Base-by-base conservation (phyloP, 2,329 filamentous ascomycete genomes). In the Penicillium sumatraense region DNA sequence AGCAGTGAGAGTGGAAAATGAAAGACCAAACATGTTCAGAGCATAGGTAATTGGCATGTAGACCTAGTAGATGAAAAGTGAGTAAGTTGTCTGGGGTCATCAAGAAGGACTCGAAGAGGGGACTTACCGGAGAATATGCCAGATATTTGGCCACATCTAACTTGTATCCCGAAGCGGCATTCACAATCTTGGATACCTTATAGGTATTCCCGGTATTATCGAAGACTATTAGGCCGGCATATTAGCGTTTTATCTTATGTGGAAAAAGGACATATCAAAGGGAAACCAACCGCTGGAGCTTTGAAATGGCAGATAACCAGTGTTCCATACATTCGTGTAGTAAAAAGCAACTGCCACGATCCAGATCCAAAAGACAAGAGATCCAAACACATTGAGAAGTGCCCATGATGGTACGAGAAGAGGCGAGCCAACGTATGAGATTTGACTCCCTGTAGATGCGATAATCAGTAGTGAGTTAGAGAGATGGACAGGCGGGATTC, bases 321-420 rank as follows among this genome's bases (percentile, higher is more conserved):
- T 62, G n/a, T 57, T 42, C 58, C 60, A 62, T 3, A 59, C 49
- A 47, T 62, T 62, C 18, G 53, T 57, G 27, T 62, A 62, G 29
- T 90, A 87, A 20, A 89, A 74, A 10, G 80, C 71, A 0, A 83
- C 78, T 0, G 83, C 77, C 5, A 80, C 73, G 14, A 87, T 67
- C 51, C 89, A 79, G 58, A 84, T 88, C 69, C 89, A 89, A 2
- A 81, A 51, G 1, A 87, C 77, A 10, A 11, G 88, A 81, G n/a
- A 86, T 85, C 40, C 87, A 82, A 87, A 74, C 0, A 86, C 88
- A 67, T 90, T 90, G 52, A 85, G 83, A 57, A 89, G 88, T 5
- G 87, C 87, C 70, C 86, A 84, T 79, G 86, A 88, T 8, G 87
- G 87, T 7, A 86, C 83, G 29, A 89, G 84, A 18, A 89, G 72